phyloP scores from a whole-genome alignment of 352 stramenopile species.

The Pythium aphanidermatum region DNA sequence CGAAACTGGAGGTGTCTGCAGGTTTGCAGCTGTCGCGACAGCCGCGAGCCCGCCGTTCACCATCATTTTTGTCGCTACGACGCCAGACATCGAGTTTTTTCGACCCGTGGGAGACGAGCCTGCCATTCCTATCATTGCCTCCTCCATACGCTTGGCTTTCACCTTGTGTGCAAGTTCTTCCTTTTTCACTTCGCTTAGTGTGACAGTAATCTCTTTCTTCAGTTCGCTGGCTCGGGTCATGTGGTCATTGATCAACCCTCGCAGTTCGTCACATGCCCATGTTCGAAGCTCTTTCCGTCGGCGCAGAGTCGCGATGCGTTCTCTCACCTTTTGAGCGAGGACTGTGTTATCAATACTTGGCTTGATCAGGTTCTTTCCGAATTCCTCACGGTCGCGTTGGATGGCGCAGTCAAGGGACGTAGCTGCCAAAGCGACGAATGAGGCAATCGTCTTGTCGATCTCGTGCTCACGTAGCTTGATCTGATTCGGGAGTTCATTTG shows the following conservation, averaged over 20 bases:
- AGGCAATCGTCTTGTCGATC: constrained; percentile 21
- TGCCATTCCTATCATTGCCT: constrained; percentile 16
- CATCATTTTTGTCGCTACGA: constrained; percentile 12
- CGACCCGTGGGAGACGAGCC: background rate
- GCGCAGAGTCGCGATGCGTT: constrained; percentile 31
- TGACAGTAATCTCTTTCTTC: constrained; percentile 44
- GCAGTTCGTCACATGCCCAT: constrained; percentile 55
- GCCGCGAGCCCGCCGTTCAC: constrained; percentile 12
- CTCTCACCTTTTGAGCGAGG: constrained; percentile 24
- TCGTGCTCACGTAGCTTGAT: constrained; percentile 16
- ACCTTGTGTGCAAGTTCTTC: constrained; percentile 48
- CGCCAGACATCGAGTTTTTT: constrained; percentile 14
- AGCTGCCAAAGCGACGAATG: constrained; percentile 19
- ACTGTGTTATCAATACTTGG: constrained; percentile 1
- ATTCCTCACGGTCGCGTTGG: constrained; percentile 8
- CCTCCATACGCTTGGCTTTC: constrained; percentile 48
- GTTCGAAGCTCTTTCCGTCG: constrained; percentile 39
- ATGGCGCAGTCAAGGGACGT: constrained; percentile 19
- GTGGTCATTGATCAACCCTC: constrained; percentile 43
- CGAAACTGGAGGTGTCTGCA: background rate
- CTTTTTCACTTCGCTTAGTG: constrained; percentile 41
- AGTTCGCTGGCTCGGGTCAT: constrained; percentile 47
- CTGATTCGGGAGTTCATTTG: constrained; percentile 13
- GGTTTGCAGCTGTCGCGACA: constrained; percentile 7
- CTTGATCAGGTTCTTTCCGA: constrained; percentile 14